phyloP scores from a whole-genome alignment of 2,329 filamentous ascomycete genomes.

The Ramularia collo-cygni region DNA sequence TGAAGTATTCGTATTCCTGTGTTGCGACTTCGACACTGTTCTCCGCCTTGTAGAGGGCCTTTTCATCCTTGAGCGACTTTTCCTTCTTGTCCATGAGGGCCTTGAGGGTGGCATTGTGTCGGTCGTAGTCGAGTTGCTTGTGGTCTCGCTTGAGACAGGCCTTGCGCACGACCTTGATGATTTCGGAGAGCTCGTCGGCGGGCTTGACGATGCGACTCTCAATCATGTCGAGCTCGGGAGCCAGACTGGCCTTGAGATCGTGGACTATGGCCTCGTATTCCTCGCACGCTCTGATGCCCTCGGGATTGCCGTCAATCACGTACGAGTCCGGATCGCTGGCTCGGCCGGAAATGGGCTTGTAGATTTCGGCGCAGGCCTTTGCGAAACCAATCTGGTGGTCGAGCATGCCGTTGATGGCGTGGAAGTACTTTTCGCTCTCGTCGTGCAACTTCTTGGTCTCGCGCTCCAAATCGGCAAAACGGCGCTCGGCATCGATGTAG shows the following conservation, averaged over 20 bases:
- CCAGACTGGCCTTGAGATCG: conserved; percentile 79
- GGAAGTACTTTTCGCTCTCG: conserved; percentile 95
- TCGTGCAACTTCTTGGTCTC: conserved; percentile 97
- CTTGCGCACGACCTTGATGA: conserved; percentile 94
- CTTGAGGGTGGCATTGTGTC: conserved; percentile 74
- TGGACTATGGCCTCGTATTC: conserved; percentile 90
- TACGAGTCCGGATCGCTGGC: conserved; percentile 86
- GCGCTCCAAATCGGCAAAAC: conserved; percentile 81
- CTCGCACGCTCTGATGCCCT: conserved; percentile 90
- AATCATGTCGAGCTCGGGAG: conserved; percentile 96
- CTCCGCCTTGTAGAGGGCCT: conserved; percentile 92
- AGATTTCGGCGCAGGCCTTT: conserved; percentile 89
- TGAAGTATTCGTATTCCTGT: conserved; percentile 96
- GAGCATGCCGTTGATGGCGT: conserved; percentile 97
- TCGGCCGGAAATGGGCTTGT: conserved; percentile 95
- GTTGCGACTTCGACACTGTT: conserved; percentile 85
- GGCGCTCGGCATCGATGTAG: conserved; percentile 88
- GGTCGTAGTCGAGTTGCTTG: conserved; percentile 95
- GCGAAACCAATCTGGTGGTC: conserved; percentile 97
- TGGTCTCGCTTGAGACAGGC: conserved; percentile 83
- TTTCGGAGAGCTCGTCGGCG: conserved; percentile 84
- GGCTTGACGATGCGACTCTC: conserved; percentile 84
- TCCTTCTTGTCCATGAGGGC: conserved; percentile 98
- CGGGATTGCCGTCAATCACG: conserved; percentile 75
- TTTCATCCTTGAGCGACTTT: conserved; percentile 91